Evolutionary conservation across 345 rosid genomes (phyloP), one percentile per base, ranked within the genome.

Genomic region (Garcia nutans): DNA sequence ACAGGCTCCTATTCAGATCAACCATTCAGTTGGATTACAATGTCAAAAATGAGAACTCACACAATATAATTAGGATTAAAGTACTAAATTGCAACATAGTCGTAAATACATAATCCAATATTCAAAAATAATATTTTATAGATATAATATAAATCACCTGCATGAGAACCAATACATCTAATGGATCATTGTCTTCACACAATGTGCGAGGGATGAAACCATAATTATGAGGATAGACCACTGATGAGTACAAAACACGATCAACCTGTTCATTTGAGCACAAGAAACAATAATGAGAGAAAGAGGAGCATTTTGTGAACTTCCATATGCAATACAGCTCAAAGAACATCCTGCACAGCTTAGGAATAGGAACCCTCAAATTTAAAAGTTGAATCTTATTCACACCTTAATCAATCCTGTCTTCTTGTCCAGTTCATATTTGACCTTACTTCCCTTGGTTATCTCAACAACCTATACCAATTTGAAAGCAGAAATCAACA

Each of bases 181-280:
- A 74, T 1, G 99, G 99, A 87, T 95, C 99, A 63, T 93, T 95
- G 82, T 95, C 99, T 85, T 95, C 99, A 79, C 99, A 93, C 72
- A 95, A 81, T 20, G 98, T 90, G 73, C 98, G 83, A 10, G 99
- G 98, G 72, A 93, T 87, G 84, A 95, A 95, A 56, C 99, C 99
- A n/a, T 95, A 95, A 89, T 95, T 95, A 76, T 95, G 99, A 55
- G 99, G 99, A 81, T 95, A 95, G n/a, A 95, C 99, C 74, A 95
- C 98, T 0, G 99, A 95, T 6, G 99, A 95, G 81, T 93, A 95
- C 68, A 95, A 79, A 65, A 95, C 50, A 13, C 99, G 85, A 73
- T 95, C 98, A 59, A 95, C 98, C 98, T 92, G 75, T 79, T 23
- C 22, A 69, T 71, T 65, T 49, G 63, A 28, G 82, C 62, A 64